phyloP scores from a whole-genome alignment of 495 filamentous ascomycete species.

The Podospora bellae-mahoneyi region DNA sequence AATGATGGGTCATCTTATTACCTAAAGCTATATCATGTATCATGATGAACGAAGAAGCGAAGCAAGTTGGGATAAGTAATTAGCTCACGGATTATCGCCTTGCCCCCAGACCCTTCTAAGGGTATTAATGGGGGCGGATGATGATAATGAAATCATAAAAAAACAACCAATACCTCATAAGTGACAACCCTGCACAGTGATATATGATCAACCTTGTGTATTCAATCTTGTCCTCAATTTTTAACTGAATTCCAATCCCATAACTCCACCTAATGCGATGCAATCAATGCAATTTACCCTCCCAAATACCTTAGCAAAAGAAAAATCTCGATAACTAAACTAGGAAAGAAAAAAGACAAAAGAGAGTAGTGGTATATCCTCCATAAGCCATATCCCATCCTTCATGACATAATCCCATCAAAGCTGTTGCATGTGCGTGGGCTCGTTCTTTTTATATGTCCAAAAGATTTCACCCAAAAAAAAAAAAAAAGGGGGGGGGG shows the following conservation, averaged over 20 bases:
- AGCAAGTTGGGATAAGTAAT: background rate
- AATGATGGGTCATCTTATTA: background rate
- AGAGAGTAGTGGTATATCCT: slow-evolving; percentile 3
- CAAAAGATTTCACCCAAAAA: background rate
- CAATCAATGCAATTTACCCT: background rate
- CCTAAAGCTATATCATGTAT: background rate
- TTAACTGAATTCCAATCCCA: too few relatives aligned
- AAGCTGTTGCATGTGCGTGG: background rate
- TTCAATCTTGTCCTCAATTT: too few relatives aligned
- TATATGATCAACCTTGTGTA: too few relatives aligned
- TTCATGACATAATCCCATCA: background rate
- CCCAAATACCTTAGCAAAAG: background rate
- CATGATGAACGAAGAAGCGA: background rate
- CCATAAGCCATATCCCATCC: background rate
- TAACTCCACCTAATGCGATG: background rate
- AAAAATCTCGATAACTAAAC: background rate
- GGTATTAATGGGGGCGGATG: background rate
- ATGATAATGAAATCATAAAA: background rate
- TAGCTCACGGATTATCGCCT: too few relatives aligned
- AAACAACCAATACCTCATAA: too few relatives aligned
- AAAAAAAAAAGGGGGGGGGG: background rate
- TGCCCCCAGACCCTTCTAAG: background rate
- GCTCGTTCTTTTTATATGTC: background rate
- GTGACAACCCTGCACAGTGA: too few relatives aligned
- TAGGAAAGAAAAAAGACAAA: background rate